Percentiles rank a stretch among this genome's conserved stretches.
Evolutionary conservation across 495 filamentous ascomycete genomes (phyloP).

Genomic region (Aspergillus kassunensis): DNA sequence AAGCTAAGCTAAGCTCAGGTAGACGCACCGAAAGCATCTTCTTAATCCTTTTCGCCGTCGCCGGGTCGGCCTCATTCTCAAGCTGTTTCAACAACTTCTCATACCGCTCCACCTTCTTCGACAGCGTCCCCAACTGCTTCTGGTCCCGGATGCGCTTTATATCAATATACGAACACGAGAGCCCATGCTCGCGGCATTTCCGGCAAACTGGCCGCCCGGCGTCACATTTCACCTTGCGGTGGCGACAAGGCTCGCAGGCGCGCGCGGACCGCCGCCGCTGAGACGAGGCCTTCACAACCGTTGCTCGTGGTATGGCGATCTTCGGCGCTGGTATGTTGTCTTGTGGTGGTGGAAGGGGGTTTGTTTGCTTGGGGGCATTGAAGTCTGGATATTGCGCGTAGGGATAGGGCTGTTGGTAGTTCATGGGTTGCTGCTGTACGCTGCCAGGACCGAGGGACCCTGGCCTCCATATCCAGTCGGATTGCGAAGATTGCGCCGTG

Average conservation of each 20-base stretch:
- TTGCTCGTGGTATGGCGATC: slow-evolving; percentile 33
- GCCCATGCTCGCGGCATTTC: slow-evolving; percentile 48
- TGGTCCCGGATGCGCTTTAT: slow-evolving; percentile 57
- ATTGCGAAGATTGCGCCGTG: background rate
- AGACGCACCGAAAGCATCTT: slow-evolving; percentile 31
- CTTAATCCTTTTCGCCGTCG: slow-evolving; percentile 30
- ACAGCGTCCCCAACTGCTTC: slow-evolving; percentile 39
- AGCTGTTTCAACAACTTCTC: slow-evolving; percentile 41
- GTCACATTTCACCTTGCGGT: slow-evolving; percentile 61
- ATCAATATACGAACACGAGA: slow-evolving; percentile 50
- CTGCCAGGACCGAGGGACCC: slow-evolving; percentile 1
- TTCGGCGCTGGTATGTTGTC: slow-evolving; percentile 15
- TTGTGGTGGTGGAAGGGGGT: background rate
- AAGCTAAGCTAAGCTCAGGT: no score
- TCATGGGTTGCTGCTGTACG: background rate
- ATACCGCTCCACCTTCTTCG: slow-evolving; percentile 42
- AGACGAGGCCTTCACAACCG: background rate
- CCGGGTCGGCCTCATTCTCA: slow-evolving; percentile 25
- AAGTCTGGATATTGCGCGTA: background rate
- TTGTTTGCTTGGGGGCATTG: no score
- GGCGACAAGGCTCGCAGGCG: slow-evolving; percentile 70
- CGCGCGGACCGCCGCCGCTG: slow-evolving; percentile 39
- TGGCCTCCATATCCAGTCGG: slow-evolving; percentile 11
- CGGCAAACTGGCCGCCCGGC: slow-evolving; percentile 50
- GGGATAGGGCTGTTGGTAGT: background rate